Percentiles rank a stretch among this genome's conserved stretches.
These are phyloP conservation scores for Mucor mucedo DNA, from an alignment of 371 early-diverging fungal species.

Conservation along the genomic window DNA sequence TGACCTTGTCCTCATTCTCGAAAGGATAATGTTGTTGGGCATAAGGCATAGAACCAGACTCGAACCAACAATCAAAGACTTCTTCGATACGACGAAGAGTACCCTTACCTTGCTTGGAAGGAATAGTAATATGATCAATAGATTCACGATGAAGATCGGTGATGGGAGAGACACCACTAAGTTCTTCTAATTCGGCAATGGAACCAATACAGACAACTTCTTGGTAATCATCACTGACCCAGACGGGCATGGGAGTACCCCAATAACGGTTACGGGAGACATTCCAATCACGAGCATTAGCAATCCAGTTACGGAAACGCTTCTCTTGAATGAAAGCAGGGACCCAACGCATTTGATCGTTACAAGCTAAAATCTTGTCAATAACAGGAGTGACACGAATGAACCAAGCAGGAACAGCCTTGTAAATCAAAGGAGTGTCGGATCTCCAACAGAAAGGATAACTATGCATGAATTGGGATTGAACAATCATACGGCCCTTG, in stretches of 20 bases:
- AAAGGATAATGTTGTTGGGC: conserved; percentile 99
- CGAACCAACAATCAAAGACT: conserved; percentile 99
- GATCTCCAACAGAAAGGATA: conserved; percentile 99
- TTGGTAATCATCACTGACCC: conserved; percentile 94
- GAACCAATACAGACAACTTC: conserved; percentile 98
- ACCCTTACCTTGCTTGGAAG: conserved; percentile 92
- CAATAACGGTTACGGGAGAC: conserved; percentile 99
- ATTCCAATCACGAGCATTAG: conserved; percentile 99
- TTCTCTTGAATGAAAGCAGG: conserved; percentile 98
- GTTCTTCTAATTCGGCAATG: conserved; percentile 91
- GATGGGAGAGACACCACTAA: conserved; percentile 86
- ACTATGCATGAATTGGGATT: conserved; percentile 88
- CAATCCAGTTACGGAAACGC: conserved; percentile 99
- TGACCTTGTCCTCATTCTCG: conserved; percentile 90
- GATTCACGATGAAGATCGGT: conserved; percentile 99
- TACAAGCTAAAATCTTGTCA: conserved; percentile 90
- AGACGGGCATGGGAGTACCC: conserved; percentile 99
- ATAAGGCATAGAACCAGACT: conserved; percentile 99
- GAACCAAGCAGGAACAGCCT: conserved; percentile 99
- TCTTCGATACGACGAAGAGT: conserved; percentile 94
- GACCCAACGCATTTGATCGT: conserved; percentile 83
- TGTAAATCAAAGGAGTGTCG: conserved; percentile 99
- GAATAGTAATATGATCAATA: conserved; percentile 98
- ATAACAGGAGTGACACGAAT: conserved; percentile 90
- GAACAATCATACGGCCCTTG: conserved; percentile 86